Base-by-base conservation (phyloP, 2,329 filamentous ascomycete species). In the Elsinoe batatas region DNA sequence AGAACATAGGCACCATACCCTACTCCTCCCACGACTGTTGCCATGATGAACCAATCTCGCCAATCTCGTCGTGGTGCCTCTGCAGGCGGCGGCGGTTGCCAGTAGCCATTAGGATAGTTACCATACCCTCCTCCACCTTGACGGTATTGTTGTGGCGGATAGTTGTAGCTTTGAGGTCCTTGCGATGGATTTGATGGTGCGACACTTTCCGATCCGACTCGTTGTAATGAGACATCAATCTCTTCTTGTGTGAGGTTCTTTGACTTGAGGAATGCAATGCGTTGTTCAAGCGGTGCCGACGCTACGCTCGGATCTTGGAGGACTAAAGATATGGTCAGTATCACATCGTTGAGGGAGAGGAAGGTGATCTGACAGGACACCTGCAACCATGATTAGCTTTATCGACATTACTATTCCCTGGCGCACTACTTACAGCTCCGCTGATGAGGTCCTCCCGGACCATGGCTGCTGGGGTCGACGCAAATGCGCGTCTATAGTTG, bases 31-130 rank as follows among this genome's bases (percentile, higher is more conserved):
- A 94, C 85, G 11, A 97, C 88, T 0, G 93, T 98, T 6, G 93
- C 93, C 89, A 97, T 95, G 71, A 98, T 97, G 72, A 98, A 98
- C 87, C 90, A 97, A 68, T 98, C 93, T 59, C 94, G 81, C 93
- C 93, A 98, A 72, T 98, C 93, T 66, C 93, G 79, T 67, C 83
- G 84, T 2, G 90, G 90, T 2, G 83, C 72, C 56, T 79, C 76
- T 1, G 78, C 78, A 3, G 80, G 75, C 6, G 77, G 79, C 33
- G 77, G 76, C 20, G 72, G 67, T 57, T 69, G 74, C 75, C 76
- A 79, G 64, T 75, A 80, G 63, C 74, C 78, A 50, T 67, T 63
- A 47, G 72, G 74, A 65, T 79, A 79, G 56, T 71, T 70, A 56
- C 74, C 74, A 68, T 80, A 80, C 57, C 72, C 69, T n/a, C 72